Percentiles rank a stretch among this genome's conserved stretches.
phyloP scores from a whole-genome alignment of 169 alveolate species.

The Besnoitia besnoiti region DNA sequence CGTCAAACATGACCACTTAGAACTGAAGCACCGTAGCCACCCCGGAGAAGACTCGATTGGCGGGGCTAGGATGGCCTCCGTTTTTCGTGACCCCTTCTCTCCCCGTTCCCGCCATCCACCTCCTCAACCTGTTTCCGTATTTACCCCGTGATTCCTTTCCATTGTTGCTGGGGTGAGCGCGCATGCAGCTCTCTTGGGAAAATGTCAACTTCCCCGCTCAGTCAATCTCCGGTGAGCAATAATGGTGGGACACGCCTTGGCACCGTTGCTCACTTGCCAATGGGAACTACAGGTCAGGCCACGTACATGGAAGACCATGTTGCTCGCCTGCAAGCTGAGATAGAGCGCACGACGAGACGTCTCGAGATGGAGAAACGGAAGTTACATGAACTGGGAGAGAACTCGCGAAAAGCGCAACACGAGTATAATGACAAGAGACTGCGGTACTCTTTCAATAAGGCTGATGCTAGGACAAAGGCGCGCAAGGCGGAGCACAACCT shows the following conservation, averaged over 20 bases:
- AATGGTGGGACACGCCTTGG: neutral
- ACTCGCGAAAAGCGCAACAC: constrained; percentile 38
- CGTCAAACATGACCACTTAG: no score
- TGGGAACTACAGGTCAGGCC: neutral
- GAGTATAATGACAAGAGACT: constrained; percentile 42
- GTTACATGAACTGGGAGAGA: constrained; percentile 40
- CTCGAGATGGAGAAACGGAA: constrained; percentile 46
- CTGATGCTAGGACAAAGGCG: constrained; percentile 5
- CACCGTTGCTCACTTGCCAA: neutral
- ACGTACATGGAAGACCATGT: constrained; percentile 34
- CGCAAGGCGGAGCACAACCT: constrained; percentile 46
- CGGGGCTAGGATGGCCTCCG: no score
- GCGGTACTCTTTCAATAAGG: constrained; percentile 43
- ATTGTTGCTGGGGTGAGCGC: no score
- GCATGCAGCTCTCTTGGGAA: no score
- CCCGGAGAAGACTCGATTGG: no score
- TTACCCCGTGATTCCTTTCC: no score
- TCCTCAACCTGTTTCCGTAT: no score
- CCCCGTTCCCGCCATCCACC: no score
- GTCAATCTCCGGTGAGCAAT: neutral
- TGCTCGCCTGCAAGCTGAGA: constrained; percentile 36
- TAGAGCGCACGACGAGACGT: constrained; percentile 40
- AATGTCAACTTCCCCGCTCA: neutral
- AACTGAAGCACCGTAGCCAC: no score
- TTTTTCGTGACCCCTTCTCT: no score